Base-by-base conservation (phyloP, 1,284 basidiomycete genomes). In the Leccinum ponderosum region DNA sequence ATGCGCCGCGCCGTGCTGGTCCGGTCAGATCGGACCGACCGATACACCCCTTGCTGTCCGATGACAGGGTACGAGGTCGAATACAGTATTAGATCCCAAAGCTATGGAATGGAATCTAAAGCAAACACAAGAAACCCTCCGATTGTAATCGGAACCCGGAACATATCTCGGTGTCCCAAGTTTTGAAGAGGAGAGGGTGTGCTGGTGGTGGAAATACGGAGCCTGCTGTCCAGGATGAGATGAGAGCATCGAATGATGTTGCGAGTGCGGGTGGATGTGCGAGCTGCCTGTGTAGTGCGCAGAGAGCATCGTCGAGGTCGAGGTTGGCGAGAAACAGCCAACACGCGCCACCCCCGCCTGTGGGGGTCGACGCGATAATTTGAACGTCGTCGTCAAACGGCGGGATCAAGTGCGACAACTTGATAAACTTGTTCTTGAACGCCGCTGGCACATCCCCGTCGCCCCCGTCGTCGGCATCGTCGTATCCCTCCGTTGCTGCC, bases 381-480 rank as follows among this genome's bases (percentile, higher is more conserved):
- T 37, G 6, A 35, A 35, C 33, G 39, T 25, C 22, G 22, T 6
- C 47, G 20, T 15, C 95, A n/a, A 29, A 31, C 0, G 89, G 87
- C 0, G 96, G 96, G 14, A 99, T 75, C 64, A 97, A 69, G 66
- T 93, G 90, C 31, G 81, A 78, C 42, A 99, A 77, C 64, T 87
- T 81, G 62, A 97, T 84, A 73, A 95, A 97, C 77, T 83, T 85
- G 77, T 80, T 79, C 67, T 71, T 72, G 31, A 84, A 69, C 15
- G 66, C 73, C 22, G 69, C 68, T 27, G 75, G 71, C 27, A 71
- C 71, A 42, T 71, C 64, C 7, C 54, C 58, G 4, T 64, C 66
- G 12, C 61, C 57, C 2, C 61, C 66, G 5, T 59, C 63, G 9
- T 59, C 63, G 11, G 67, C 67, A 33, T 58, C 60, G 11, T 25